Conservation (phyloP, 768 basidiomycete species). For the Suillus paluster region DNA sequence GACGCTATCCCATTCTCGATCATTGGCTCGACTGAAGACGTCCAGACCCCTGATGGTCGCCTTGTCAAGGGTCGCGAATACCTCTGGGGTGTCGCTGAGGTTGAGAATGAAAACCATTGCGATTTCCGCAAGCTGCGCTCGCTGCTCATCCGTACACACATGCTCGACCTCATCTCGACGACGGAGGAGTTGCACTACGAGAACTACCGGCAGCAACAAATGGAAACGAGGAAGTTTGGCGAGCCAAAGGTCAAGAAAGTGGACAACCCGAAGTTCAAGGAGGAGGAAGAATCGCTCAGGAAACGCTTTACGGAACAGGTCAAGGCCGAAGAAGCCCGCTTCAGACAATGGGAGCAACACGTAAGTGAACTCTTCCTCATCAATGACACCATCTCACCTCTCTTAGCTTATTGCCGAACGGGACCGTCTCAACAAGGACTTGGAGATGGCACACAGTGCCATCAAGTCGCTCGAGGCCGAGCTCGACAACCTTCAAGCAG, state of each 20-base stretch:
- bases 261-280: constrained; percentile 99
- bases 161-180: constrained; percentile 96
- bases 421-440: constrained; percentile 98
- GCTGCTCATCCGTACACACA: constrained; percentile 94
- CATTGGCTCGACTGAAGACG: constrained; percentile 96
- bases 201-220: constrained; percentile 96
- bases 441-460: constrained; percentile 88
- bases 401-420: constrained; percentile 94
- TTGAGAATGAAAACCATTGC: constrained; percentile 99
- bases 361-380: constrained; percentile 48
- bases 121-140: constrained; percentile 98
- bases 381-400: constrained; percentile 19
- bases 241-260: constrained; percentile 98
- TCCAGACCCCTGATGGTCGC: constrained; percentile 88
- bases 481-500: constrained; percentile 86
- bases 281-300: constrained; percentile 95
- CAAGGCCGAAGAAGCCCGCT: constrained; percentile 96
- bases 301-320: constrained; percentile 99
- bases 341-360: constrained; percentile 99
- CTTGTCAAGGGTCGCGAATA: constrained; percentile 97
- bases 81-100: constrained; percentile 99
- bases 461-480: constrained; percentile 93
- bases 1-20: constrained; percentile 98
- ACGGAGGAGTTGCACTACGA: constrained; percentile 98
- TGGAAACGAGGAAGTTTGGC: constrained; percentile 99